Base-by-base conservation (phyloP, 257 asterid genomes). In the Ilex aquifolium region DNA sequence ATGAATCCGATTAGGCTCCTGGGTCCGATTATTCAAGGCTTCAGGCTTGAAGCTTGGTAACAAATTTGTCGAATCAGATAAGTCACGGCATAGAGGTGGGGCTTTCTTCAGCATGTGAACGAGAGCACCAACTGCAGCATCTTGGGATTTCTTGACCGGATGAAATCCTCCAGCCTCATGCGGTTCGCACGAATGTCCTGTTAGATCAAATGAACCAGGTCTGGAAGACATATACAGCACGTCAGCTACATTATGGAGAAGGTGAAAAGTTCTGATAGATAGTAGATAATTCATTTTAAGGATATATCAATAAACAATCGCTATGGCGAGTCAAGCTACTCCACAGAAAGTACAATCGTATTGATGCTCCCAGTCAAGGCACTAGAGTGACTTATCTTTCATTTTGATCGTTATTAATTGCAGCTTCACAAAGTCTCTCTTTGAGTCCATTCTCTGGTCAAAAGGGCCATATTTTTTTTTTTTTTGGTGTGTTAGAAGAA, bases 81-180 rank as follows among this genome's bases (percentile, higher is more conserved):
- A 5, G 63, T 82, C 84, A 21, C 73, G 79, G 65, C 68, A 75
- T 17, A 87, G 95, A 58, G 97, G 91, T 7, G 95, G 83, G 1
- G 97, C 95, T 71, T 79, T 85, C 65, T 77, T 80, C 76, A 90
- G 85, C 95, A 87, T 79, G 27, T 53, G 68, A 68, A 90, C 75
- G 29, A 90, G 84, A 52, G 85, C 88, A 62, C 91, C 93, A 5
- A 82, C 93, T 53, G 91, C 87, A 60, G 86, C 87, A 59, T 76
- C 92, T 70, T 85, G 83, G 44, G 95, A 82, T 68, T 68, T 80
- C 69, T 71, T 82, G 31, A 39, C 32, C 9, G 65, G 60, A 44
- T 54, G 58, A 59, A 44, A 48, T 44, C 67, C 83, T 60, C 74
- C 69, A 51, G 64, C 71, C 64, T 83, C 92, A 11, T 72, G 65